A percentile compares a stretch with the other conserved stretches of the same genome.
Conservation (phyloP, 148 eudicot species). For the Arbutus unedo region DNA sequence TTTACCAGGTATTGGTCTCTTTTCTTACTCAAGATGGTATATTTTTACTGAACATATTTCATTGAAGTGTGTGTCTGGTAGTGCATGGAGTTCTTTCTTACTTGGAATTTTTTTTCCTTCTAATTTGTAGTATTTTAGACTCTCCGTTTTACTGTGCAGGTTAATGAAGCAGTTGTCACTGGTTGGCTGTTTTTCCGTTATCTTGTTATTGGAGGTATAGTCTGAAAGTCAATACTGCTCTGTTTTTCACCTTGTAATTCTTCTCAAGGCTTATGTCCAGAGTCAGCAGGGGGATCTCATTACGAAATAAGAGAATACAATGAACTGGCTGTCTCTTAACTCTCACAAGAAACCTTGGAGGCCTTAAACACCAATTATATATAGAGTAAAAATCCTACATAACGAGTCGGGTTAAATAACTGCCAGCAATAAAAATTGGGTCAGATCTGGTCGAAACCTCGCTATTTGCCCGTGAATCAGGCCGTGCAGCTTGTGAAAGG, state of each 20-base stretch:
- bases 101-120: no score
- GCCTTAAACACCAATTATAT: background rate
- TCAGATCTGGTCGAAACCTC: background rate
- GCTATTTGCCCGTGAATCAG: background rate
- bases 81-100: background rate
- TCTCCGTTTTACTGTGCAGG: slow-evolving; percentile 41
- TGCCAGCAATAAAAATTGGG: background rate
- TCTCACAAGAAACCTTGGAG: background rate
- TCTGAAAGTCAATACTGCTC: background rate
- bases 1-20: background rate
- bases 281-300: background rate
- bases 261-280: background rate
- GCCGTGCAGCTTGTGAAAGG: background rate
- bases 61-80: background rate
- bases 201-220: slow-evolving; percentile 95
- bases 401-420: background rate
- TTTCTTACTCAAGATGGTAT: background rate
- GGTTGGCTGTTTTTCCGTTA: slow-evolving; percentile 98
- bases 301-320: background rate
- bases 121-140: background rate
- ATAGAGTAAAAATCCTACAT: background rate
- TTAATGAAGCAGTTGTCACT: slow-evolving; percentile 90
- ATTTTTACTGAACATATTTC: background rate
- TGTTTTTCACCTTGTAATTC: background rate
- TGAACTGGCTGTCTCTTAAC: background rate